Base-by-base conservation (phyloP, 805 yeast genomes). In the Candida sithepensis region DNA sequence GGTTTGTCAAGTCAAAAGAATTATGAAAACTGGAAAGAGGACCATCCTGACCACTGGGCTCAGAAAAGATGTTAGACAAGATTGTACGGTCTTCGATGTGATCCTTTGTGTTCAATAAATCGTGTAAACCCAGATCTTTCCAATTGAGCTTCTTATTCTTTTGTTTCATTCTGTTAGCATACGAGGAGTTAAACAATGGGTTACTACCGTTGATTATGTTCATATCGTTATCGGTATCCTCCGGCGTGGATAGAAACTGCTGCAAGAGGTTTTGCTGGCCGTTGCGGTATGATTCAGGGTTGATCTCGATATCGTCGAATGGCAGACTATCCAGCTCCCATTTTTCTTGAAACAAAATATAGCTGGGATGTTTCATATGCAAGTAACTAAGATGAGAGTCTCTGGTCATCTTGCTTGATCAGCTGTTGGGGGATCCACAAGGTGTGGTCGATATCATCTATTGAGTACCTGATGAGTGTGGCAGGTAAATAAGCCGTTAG, bases 261-360 rank as follows among this genome's bases (percentile, higher is more conserved):
- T 63, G 63, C 3, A 63, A 48, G 8, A 63, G 42, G 43, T 64
- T 63, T 9, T 53, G 55, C 26, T 52, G 47, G 10, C 53, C 48
- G 41, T 47, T 44, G 39, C 46, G 50, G 22, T 48, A 52, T 5
- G 45, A 44, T 12, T 46, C 46, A 16, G 59, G 52, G 28, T 57
- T 55, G 26, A 65, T 49, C 16, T 65, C 69, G 2, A 67, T 57
- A 39, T 66, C 70, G 41, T 66, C 70, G 50, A 51, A 66, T 2
- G 63, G 61, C 16, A 66, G 46, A 22, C 47, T 53, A 36, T 65
- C 68, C 4, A 50, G 40, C 8, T 61, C 62, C 71, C 70, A 67
- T 26, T 51, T 55, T 46, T 67, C 70, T 26, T 52, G 54, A 42
- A 61, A 64, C 5, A 65, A 41, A n/a, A 64, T 60, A 44, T 61